A percentile compares a stretch with the other conserved stretches of the same genome.
Evolutionary conservation across 352 stramenopile genomes (phyloP).

Genomic region (Phytophthora sp.): DNA sequence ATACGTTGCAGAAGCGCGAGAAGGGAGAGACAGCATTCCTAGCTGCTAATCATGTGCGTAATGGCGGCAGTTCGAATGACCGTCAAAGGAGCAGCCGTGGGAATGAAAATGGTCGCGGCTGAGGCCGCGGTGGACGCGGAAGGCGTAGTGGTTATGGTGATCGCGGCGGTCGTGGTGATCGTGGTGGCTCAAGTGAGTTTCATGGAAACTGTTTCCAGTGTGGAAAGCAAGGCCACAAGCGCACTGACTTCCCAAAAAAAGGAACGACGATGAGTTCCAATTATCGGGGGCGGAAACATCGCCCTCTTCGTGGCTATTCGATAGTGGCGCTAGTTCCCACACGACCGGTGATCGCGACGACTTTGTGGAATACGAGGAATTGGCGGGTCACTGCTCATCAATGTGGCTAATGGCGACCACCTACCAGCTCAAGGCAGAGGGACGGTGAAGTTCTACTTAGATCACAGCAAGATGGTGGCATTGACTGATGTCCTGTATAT

Average conservation of each 20-base stretch:
- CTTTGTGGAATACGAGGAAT: neutral
- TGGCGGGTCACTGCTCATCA: neutral
- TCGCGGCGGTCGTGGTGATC: too few relatives aligned
- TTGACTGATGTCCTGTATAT: slow-evolving; percentile 3
- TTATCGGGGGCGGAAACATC: slow-evolving; percentile 8
- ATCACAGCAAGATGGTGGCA: neutral
- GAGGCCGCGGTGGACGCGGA: neutral
- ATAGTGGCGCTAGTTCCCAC: slow-evolving; percentile 2
- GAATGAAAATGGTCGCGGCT: neutral
- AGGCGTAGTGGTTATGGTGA: neutral
- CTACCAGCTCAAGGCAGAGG: neutral
- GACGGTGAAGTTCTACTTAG: neutral
- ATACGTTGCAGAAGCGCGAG: slow-evolving; percentile 13
- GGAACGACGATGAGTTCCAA: slow-evolving; percentile 8
- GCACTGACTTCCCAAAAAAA: neutral
- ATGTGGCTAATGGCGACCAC: neutral
- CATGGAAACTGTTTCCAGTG: slow-evolving; percentile 16
- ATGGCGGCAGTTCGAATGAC: neutral
- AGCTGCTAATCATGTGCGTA: neutral
- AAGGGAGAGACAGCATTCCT: slow-evolving; percentile 19
- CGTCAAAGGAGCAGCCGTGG: neutral
- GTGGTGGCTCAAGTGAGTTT: too few relatives aligned
- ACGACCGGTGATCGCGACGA: neutral
- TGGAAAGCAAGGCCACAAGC: slow-evolving; percentile 12
- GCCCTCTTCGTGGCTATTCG: neutral